Evolutionary conservation across 2,329 filamentous ascomycete species (phyloP).

Genomic region (Calonectria fujianensis): DNA sequence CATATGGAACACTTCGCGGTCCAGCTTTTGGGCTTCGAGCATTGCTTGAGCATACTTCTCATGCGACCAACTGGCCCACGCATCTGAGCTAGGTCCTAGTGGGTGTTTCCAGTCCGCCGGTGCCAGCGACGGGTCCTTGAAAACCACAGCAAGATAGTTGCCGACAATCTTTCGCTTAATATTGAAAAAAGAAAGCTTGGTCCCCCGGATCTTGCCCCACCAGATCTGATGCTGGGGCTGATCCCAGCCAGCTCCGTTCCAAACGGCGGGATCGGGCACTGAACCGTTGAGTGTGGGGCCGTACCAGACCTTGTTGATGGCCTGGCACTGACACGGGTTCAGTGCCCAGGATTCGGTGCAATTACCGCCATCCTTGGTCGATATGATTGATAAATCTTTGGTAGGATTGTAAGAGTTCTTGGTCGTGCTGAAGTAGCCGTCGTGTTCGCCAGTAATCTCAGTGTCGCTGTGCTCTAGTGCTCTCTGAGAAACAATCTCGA

Average conservation of each 20-base stretch:
- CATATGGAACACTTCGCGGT: slow-evolving; percentile 1
- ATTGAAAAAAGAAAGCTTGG: slow-evolving; percentile 3
- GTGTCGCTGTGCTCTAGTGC: background rate
- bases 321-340: background rate
- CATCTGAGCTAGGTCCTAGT: background rate
- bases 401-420: background rate
- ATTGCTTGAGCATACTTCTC: slow-evolving; percentile 3
- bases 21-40: background rate
- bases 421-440: slow-evolving; percentile 9
- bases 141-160: background rate
- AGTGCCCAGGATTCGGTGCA: slow-evolving; percentile 5
- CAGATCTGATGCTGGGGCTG: background rate
- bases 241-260: slow-evolving; percentile 7
- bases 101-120: slow-evolving; percentile 15
- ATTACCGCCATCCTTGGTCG: background rate
- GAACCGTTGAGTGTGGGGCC: slow-evolving; percentile 1
- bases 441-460: slow-evolving; percentile 1
- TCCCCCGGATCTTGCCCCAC: slow-evolving; percentile 11
- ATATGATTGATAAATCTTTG: background rate
- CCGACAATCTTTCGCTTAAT: slow-evolving; percentile 1
- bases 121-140: slow-evolving; percentile 8
- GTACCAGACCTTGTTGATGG: slow-evolving; percentile 19
- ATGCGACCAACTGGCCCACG: slow-evolving; percentile 2
- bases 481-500: background rate
- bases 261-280: background rate